These are phyloP conservation scores for Trypanosoma grayi DNA, from an alignment of 208 protist genomes.

Conservation along the genomic window DNA sequence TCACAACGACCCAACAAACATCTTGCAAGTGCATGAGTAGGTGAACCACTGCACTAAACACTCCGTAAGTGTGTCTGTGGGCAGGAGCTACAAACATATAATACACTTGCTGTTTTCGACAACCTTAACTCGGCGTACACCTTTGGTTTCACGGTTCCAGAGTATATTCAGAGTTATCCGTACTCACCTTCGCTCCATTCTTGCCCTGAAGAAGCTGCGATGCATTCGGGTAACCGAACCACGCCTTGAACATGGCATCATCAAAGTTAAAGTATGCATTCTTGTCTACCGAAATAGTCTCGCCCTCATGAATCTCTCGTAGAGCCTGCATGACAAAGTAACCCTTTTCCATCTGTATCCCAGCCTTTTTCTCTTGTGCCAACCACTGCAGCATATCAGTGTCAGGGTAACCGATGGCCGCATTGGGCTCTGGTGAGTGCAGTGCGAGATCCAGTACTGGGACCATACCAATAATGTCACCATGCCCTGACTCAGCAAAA, in stretches of 20 bases:
- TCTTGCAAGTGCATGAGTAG: too few relatives aligned
- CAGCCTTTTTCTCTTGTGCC: constrained; percentile 61
- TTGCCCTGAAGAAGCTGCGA: constrained; percentile 42
- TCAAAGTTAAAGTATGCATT: constrained; percentile 90
- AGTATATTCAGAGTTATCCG: neutral
- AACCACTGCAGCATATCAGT: constrained; percentile 85
- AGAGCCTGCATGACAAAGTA: constrained; percentile 90
- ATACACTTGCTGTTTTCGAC: too few relatives aligned
- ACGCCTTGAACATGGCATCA: constrained; percentile 79
- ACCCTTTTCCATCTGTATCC: constrained; percentile 43
- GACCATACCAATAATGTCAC: constrained; percentile 82
- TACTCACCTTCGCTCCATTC: neutral
- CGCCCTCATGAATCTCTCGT: constrained; percentile 74
- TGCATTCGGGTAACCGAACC: constrained; percentile 82
- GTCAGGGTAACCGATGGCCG: constrained; percentile 81
- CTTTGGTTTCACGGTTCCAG: constrained; percentile 1
- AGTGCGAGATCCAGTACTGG: constrained; percentile 83
- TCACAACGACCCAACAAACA: too few relatives aligned
- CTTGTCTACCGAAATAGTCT: constrained; percentile 79
- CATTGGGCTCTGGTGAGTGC: constrained; percentile 80
- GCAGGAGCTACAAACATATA: too few relatives aligned
- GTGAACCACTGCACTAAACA: too few relatives aligned
- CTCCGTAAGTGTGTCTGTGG: too few relatives aligned
- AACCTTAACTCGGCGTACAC: too few relatives aligned
- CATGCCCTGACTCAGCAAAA: constrained; percentile 36